These are phyloP conservation scores for Bipolaris victoriae DNA, from an alignment of 2,329 filamentous ascomycete genomes.

Conservation along the genomic window DNA sequence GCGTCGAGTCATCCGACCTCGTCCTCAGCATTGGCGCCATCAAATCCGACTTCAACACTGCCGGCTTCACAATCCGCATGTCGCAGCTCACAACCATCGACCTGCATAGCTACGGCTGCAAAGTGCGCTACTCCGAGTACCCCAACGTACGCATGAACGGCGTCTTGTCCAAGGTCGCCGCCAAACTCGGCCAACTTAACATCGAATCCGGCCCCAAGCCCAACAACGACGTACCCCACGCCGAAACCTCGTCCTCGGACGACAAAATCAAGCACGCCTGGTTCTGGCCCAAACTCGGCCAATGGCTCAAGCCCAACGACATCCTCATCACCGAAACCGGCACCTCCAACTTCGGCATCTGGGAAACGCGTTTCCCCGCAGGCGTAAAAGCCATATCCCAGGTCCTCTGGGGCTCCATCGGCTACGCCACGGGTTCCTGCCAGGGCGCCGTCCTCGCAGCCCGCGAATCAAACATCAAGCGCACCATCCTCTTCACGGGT, in stretches of 20 bases:
- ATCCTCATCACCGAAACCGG: constrained; percentile 87
- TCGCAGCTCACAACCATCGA: constrained; percentile 80
- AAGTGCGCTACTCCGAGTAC: constrained; percentile 79
- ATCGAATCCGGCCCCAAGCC: constrained; percentile 60
- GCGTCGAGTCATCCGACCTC: constrained; percentile 72
- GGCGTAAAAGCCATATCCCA: constrained; percentile 82
- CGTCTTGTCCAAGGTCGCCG: constrained; percentile 73
- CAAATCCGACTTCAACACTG: constrained; percentile 81
- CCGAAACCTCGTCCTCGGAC: constrained; percentile 38
- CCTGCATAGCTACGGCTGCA: constrained; percentile 75
- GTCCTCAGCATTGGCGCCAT: constrained; percentile 73
- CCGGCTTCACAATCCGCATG: constrained; percentile 80
- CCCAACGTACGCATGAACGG: constrained; percentile 78
- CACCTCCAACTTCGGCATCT: constrained; percentile 86
- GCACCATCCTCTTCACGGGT: constrained; percentile 86
- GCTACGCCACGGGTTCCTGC: constrained; percentile 67
- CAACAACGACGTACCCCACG: constrained; percentile 57
- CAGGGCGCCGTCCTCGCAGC: constrained; percentile 76
- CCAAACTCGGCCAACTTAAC: constrained; percentile 63
- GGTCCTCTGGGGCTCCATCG: constrained; percentile 73
- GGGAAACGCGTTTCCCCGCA: constrained; percentile 79
- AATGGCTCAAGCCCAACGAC: constrained; percentile 74
- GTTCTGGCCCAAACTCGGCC: constrained; percentile 78
- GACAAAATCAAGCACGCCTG: constrained; percentile 69
- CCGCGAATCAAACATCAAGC: constrained; percentile 64